phyloP scores from a whole-genome alignment of 345 rosid genomes.

The Euphorbia pulcherrima region DNA sequence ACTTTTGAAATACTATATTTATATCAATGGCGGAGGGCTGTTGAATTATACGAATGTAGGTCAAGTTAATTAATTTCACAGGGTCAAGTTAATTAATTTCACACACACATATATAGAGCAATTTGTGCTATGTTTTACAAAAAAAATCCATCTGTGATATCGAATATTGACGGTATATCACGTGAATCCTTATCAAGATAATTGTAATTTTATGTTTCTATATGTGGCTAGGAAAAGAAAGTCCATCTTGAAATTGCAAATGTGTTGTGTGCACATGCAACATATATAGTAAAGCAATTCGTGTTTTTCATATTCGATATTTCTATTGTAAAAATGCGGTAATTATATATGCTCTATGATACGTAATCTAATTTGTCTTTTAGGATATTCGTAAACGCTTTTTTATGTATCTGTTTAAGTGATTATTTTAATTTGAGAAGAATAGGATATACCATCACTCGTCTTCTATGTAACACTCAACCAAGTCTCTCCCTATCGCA shows the following conservation, averaged over 20 bases:
- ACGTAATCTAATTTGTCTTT: slow-evolving; percentile 13
- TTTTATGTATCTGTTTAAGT: not conserved
- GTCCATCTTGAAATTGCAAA: not conserved
- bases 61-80: not conserved
- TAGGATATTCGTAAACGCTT: not conserved
- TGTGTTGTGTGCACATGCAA: not conserved
- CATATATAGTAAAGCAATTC: not conserved
- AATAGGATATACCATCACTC: not conserved
- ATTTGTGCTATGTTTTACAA: not conserved
- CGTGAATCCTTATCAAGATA: not conserved
- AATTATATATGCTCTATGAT: not conserved
- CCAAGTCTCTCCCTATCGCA: not conserved
- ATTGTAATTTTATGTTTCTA: not conserved
- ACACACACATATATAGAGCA: not conserved
- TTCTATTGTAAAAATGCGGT: not conserved
- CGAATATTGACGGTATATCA: not conserved
- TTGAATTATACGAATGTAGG: not conserved
- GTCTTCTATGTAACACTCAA: not conserved
- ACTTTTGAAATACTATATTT: not conserved
- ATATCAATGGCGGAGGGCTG: not conserved
- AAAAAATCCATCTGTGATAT: not conserved
- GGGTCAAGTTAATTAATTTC: not conserved
- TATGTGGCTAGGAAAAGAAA: not conserved
- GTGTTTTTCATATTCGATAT: too few species aligned
- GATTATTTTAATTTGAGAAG: not conserved